Evolutionary conservation across 1,284 basidiomycete species (phyloP).

Genomic region (Limonomyces culmigenus): DNA sequence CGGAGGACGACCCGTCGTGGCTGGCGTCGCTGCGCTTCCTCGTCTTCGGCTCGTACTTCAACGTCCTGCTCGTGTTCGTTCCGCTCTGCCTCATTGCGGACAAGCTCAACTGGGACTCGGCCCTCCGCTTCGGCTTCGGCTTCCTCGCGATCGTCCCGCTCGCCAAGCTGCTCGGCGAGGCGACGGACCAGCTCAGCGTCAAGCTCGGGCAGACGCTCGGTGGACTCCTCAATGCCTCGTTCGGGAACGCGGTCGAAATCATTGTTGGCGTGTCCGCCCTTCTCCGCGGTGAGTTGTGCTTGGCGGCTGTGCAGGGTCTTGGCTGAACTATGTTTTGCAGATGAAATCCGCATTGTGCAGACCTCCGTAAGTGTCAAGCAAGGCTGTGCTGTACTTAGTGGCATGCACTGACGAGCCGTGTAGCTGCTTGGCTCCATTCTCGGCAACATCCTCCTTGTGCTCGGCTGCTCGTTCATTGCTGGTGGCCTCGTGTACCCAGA

Average conservation of each 20-base stretch:
- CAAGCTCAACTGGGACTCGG: constrained; percentile 60
- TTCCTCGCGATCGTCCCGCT: constrained; percentile 84
- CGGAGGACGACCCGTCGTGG: constrained; percentile 46
- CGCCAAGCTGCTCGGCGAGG: constrained; percentile 69
- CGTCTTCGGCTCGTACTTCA: constrained; percentile 57
- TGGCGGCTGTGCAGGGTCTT: constrained; percentile 2
- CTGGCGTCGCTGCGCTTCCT: constrained; percentile 48
- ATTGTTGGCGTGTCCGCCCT: constrained; percentile 81
- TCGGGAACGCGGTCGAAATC: constrained; percentile 69
- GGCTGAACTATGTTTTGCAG: constrained; percentile 18
- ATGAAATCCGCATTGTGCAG: constrained; percentile 73
- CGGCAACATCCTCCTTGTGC: constrained; percentile 78
- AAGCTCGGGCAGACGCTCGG: constrained; percentile 72
- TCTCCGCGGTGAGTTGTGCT: constrained; percentile 38
- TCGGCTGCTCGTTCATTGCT: constrained; percentile 79
- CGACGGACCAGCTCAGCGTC: constrained; percentile 74
- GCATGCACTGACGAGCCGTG: constrained; percentile 1
- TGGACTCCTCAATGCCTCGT: constrained; percentile 76
- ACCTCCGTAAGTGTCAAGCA: constrained; percentile 40
- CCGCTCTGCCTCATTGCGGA: constrained; percentile 55
- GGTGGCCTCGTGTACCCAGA: constrained; percentile 56
- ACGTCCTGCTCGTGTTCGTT: constrained; percentile 62
- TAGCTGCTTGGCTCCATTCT: constrained; percentile 74
- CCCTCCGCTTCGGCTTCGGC: constrained; percentile 65
- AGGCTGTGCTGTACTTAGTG: neutral